Base-by-base conservation (phyloP, 176 grass and related monocot genomes). In the Ananas comosus region DNA sequence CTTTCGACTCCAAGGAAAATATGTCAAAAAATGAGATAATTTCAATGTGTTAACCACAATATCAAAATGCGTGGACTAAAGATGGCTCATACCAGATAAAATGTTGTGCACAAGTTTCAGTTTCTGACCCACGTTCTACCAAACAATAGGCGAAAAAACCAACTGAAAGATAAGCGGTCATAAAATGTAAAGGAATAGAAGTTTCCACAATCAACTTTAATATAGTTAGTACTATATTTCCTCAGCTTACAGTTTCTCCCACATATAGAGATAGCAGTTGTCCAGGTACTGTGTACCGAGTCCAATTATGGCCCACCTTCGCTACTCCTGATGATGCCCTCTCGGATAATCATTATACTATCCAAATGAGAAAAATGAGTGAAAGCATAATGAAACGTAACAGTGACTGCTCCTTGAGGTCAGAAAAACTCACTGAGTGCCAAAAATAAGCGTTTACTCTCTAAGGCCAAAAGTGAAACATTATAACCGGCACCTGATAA, bases 171-270 rank as follows among this genome's bases (percentile, higher is more conserved):
- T 13, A 16, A 13, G 16, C 27, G 24, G 28, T 66, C 64, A 66
- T 27, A 66, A 48, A 42, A 66, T n/a, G 14, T 13, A 61, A 73
- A 63, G 48, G 25, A 59, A 59, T 14, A 48, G 11, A 72, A 72
- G 18, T 27, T n/a, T 48, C 24, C 12, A 58, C 42, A 49, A 63
- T 42, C 71, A 73, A 49, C 59, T 73, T 73, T 73, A 51, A 64
- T 61, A 73, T 73, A 58, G 29, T 73, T 50, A 49, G 59, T 19
- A 63, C 47, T 63, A 29, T 73, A 47, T 73, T 72, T 61, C 27
- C 57, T 73, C 71, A 13, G 71, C 71, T 73, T 73, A 73, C 71
- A 73, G 71, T 10, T 73, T 72, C 23, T 73, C n/a, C 12, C 23
- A 53, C 69, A n/a, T 29, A 73, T 19, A 19, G 29, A n/a, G 57